Evolutionary conservation across 306 rosid genomes (phyloP), one percentile per base, ranked within the genome.

Genomic region (Cucumis hystrix): DNA sequence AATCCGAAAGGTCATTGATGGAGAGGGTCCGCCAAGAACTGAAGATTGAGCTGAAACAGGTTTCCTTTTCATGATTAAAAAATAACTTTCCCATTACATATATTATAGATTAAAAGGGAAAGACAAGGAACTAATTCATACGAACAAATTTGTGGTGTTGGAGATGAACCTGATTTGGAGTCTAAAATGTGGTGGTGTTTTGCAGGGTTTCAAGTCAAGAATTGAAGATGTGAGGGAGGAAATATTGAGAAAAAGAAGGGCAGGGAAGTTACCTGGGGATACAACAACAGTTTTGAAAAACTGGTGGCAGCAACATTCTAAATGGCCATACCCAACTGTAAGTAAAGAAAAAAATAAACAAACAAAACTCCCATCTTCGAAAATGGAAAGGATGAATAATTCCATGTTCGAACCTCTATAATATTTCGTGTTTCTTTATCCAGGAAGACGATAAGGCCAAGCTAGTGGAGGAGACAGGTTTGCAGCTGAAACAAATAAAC

Each of bases 241-340:
- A 85, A 96, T 96, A 83, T 67, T 96, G 8, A 88, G 99, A 80
- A 96, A 96, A 83, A 82, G 99, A 87, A 91, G 99, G 84, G 99
- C 99, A 45, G 99, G 99, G 12, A 96, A 92, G 81, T 83, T 96
- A 51, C 99, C 99, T 1, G 96, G 99, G 57, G 99, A 96, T 89
- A 96, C 99, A 63, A 96, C 99, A 76, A 87, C 96, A 2, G 98
- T 96, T 55, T 83, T 96, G 74, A 96, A 96, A 84, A 92, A 55
- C 80, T 96, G 99, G 99, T 96, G 99, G 99, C 98, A 89, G 80
- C 97, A 92, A 71, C 99, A 96, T 85, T 92, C 99, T 2, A 96
- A 92, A 85, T 96, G 98, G 99, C 99, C 99, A 23, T 96, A 96
- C 80, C 99, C 99, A 80, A 96, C 99, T 79, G 99, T 96, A 87